Percentiles rank a stretch among this genome's conserved stretches.
These are phyloP conservation scores for Cutaneotrichosporon sp. DNA, from an alignment of 1,284 basidiomycete species.

Conservation along the genomic window DNA sequence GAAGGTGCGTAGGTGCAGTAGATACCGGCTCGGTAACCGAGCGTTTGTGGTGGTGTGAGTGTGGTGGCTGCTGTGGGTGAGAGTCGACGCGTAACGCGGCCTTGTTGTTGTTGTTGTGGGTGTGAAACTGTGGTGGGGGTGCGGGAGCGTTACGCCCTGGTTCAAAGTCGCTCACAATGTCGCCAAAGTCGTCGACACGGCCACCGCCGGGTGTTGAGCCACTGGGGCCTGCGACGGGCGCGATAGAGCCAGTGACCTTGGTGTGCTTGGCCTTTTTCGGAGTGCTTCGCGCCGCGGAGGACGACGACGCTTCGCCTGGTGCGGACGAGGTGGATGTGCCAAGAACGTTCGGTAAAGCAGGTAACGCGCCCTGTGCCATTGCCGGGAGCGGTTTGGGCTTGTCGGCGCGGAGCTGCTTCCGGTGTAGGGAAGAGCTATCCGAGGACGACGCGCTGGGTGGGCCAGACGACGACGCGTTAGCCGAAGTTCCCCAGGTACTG, in stretches of 20 bases:
- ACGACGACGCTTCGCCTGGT: not conserved
- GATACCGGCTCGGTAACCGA: constrained; percentile 4
- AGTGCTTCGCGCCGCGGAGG: not conserved
- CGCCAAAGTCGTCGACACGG: constrained; percentile 19
- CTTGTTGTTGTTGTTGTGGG: not conserved
- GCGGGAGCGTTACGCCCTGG: constrained; percentile 4
- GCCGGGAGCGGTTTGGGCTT: constrained; percentile 3
- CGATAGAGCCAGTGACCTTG: constrained; percentile 10
- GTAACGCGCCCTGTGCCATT: constrained; percentile 13
- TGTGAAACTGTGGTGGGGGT: not conserved
- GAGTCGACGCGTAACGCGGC: not conserved
- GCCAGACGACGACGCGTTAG: too few species aligned
- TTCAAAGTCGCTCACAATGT: constrained; percentile 4
- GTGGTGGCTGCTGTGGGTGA: not conserved
- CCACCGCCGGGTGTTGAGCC: constrained; percentile 25
- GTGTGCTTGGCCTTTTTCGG: constrained; percentile 3
- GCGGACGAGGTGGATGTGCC: not conserved
- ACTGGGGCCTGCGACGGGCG: constrained; percentile 17
- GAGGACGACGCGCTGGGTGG: too few species aligned
- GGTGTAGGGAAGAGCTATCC: too few species aligned
- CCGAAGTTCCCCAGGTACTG: too few species aligned
- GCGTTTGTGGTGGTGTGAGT: not conserved
- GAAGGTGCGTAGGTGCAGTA: too few species aligned
- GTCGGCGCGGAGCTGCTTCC: not conserved
- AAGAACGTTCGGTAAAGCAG: not conserved